phyloP scores from a whole-genome alignment of 371 early-diverging fungal species.

The Blastocladiella emersonii region DNA sequence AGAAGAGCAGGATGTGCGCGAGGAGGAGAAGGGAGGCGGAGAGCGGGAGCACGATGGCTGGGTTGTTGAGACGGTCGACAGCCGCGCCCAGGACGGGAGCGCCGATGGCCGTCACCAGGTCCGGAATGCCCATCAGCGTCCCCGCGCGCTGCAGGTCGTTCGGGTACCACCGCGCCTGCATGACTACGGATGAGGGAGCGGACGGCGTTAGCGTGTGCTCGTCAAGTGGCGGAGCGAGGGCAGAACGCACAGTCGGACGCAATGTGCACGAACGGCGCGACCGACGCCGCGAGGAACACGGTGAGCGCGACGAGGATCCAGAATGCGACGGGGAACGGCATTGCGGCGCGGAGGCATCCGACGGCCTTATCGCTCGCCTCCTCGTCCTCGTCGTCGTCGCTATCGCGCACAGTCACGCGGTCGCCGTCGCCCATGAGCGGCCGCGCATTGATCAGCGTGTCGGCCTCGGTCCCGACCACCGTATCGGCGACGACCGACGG shows the following conservation, averaged over 20 bases:
- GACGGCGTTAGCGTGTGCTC: no score
- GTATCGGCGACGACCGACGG: not conserved
- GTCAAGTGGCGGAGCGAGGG: no score
- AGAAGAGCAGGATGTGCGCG: constrained; percentile 26
- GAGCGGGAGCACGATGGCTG: constrained; percentile 27
- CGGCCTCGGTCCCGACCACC: no score
- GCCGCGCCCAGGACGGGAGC: constrained; percentile 36
- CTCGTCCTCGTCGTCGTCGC: no score
- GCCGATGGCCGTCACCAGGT: constrained; percentile 35
- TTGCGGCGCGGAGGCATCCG: no score
- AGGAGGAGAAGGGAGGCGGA: constrained; percentile 26
- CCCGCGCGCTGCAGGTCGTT: constrained; percentile 32
- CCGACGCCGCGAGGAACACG: constrained; percentile 8
- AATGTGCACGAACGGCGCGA: constrained; percentile 25
- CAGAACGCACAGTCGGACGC: constrained; percentile 25
- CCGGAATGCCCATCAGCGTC: constrained; percentile 33
- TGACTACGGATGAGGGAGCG: constrained; percentile 8
- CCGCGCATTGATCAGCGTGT: no score
- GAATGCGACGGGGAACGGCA: no score
- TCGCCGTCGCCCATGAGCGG: no score
- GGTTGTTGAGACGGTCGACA: constrained; percentile 31
- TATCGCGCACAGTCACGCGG: no score
- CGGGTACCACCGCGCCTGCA: constrained; percentile 34
- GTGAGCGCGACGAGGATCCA: constrained; percentile 20
- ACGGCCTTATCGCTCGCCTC: no score